Conservation (phyloP, 2,329 filamentous ascomycete genomes). For the Trichoderma pleuroti region DNA sequence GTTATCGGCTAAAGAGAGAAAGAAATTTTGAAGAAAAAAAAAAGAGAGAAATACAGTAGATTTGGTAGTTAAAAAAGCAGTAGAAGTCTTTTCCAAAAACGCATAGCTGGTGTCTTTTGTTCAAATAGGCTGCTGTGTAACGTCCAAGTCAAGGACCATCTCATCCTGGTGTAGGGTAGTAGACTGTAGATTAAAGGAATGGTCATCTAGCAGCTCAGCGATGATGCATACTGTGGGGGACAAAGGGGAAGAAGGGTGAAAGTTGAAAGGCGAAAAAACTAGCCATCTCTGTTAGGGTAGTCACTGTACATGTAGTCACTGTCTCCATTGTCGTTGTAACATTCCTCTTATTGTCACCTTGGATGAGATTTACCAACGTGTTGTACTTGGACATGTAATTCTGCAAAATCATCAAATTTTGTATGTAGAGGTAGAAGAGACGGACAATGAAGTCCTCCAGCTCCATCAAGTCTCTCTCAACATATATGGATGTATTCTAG, state of each 20-base stretch:
- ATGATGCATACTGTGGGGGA: background rate
- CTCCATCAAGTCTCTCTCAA: too few species aligned
- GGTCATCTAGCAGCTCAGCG: background rate
- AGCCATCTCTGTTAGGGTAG: too few species aligned
- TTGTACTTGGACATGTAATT: too few species aligned
- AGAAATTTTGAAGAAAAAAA: conserved; percentile 24
- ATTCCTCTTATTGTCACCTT: too few species aligned
- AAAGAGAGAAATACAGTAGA: conserved; percentile 24
- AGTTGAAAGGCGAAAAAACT: background rate
- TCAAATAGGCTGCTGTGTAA: background rate
- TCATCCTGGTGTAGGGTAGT: background rate
- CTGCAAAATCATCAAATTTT: too few species aligned
- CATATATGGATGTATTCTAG: too few species aligned
- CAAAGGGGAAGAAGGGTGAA: background rate
- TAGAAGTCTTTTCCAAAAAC: background rate
- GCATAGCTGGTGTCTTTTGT: background rate
- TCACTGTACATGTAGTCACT: too few species aligned
- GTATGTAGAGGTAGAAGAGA: too few species aligned
- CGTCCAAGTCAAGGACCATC: background rate
- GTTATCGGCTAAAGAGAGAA: background rate
- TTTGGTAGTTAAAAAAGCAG: conserved; percentile 10
- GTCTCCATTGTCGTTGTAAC: too few species aligned
- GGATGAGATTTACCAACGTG: too few species aligned
- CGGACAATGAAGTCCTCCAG: too few species aligned
- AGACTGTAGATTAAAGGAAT: background rate